Conservation (phyloP, 306 rosid genomes). For the Lablab purpureus region DNA sequence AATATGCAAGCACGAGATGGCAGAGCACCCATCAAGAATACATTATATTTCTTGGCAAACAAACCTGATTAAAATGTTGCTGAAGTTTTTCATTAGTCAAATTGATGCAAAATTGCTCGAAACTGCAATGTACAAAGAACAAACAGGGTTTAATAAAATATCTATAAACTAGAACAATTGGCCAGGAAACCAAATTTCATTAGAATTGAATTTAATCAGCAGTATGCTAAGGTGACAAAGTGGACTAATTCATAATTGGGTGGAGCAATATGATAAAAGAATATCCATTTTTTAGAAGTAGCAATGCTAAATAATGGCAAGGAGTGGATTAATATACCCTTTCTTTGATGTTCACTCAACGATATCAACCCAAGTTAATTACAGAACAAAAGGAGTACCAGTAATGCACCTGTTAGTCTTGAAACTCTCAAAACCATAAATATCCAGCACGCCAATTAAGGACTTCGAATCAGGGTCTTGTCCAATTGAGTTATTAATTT, state of each 20-base stretch:
- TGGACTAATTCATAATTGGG: conserved; percentile 4
- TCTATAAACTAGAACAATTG: conserved; percentile 29
- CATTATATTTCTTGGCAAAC: conserved; percentile 31
- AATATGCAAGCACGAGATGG: conserved; percentile 39
- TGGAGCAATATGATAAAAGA: conserved; percentile 23
- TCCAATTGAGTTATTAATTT: conserved; percentile 90
- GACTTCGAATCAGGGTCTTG: conserved; percentile 91
- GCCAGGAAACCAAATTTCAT: conserved; percentile 10
- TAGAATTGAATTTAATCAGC: conserved; percentile 25
- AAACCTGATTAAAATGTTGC: conserved; percentile 99
- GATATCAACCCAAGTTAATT: conserved; percentile 44
- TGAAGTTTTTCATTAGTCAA: conserved; percentile 99
- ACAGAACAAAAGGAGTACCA: conserved; percentile 59
- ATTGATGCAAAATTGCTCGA: conserved; percentile 99
- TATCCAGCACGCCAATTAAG: conserved; percentile 97
- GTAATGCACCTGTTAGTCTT: conserved; percentile 95
- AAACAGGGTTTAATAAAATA: conserved; percentile 33
- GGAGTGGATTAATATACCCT: conserved; percentile 23
- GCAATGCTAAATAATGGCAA: conserved; percentile 26
- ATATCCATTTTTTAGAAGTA: conserved; percentile 21
- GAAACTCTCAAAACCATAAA: conserved; percentile 99
- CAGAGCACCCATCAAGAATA: conserved; percentile 41
- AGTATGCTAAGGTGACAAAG: conserved; percentile 27
- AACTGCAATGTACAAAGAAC: conserved; percentile 62
- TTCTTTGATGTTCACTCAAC: conserved; percentile 37